phyloP scores from a whole-genome alignment of 2,329 filamentous ascomycete genomes.

The Fusarium luffae region DNA sequence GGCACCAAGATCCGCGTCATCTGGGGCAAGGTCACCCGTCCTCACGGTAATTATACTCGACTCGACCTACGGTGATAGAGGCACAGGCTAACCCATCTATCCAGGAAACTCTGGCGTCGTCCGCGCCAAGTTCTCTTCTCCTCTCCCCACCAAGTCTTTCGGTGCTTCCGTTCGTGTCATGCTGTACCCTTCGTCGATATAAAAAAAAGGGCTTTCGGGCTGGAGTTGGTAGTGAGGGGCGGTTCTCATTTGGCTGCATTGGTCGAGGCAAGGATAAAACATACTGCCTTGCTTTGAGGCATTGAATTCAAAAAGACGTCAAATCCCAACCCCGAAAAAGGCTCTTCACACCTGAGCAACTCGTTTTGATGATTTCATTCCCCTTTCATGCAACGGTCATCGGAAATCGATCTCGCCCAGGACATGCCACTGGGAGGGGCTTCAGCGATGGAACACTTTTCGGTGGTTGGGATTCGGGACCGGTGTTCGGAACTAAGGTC shows the following conservation, averaged over 20 bases:
- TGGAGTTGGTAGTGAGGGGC: conserved; percentile 71
- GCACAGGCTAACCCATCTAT: conserved; percentile 26
- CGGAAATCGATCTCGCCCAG: conserved; percentile 43
- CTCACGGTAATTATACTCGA: conserved; percentile 77
- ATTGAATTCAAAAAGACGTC: conserved; percentile 65
- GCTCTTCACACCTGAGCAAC: conserved; percentile 41
- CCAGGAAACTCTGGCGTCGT: conserved; percentile 97
- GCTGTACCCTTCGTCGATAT: conserved; percentile 98
- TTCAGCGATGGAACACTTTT: conserved; percentile 43
- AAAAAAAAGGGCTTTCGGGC: conserved; percentile 73
- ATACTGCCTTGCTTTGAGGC: conserved; percentile 64
- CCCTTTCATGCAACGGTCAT: conserved; percentile 39
- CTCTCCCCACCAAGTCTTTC: conserved; percentile 96
- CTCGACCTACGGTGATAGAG: neutral
- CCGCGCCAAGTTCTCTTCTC: conserved; percentile 95
- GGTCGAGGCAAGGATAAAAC: conserved; percentile 68
- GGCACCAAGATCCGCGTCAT: conserved; percentile 99
- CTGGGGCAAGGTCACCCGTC: conserved; percentile 97
- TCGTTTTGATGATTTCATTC: conserved; percentile 40
- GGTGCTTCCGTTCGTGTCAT: conserved; percentile 96
- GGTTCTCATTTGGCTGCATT: conserved; percentile 71
- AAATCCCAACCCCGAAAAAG: conserved; percentile 51
- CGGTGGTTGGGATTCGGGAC: conserved; percentile 42
- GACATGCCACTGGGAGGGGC: conserved; percentile 40
- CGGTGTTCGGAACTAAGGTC: conserved; percentile 32